Evolutionary conservation across 306 rosid species (phyloP), one percentile per base, ranked within the genome.

Genomic region (Rosa persica): DNA sequence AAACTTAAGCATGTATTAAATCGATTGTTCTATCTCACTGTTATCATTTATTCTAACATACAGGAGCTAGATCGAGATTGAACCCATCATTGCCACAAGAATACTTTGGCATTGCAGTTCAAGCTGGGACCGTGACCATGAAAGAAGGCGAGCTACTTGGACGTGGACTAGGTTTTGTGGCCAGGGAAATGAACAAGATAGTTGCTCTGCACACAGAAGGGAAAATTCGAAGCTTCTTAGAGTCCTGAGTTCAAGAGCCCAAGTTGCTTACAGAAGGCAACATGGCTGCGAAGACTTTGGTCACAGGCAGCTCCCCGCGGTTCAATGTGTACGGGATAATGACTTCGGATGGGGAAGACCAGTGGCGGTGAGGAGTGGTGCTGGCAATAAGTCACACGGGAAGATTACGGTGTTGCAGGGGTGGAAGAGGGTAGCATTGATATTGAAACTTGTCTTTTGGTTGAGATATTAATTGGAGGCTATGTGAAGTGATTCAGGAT

Each of bases 291-390:
- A 34, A 76, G 2, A 48, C 79, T 27, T 79, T 88, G 58, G 66
- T 0, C 34, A 75, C 67, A 0, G 65, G 88, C 12, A 82, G 88
- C 60, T 88, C 92, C 0, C 89, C 87, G 0, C 15, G 87, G 77
- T 86, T 88, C 34, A 19, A 84, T 55, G 70, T 88, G 34, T 88
- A 86, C 19, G 79, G 87, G 2, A 84, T n/a, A n/a, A 82, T 73
- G 87, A 88, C 44, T 88, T 88, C 20, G 88, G 90, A 4, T 84
- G 84, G 88, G 90, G 90, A 17, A 84, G 73, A 72, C 85, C 88
- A 0, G 67, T 88, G 30, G 88, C 75, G 0, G 88, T 88, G 39
- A 25, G 88, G 73, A 88, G 83, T 36, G 91, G 88, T 3, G 20
- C 38, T 0, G 70, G 78, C 3, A 83, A 81, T 23, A 83, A 86